Evolutionary conservation across 768 basidiomycete genomes (phyloP), one percentile per base, ranked within the genome.

Genomic region (Termitomyces sp.): DNA sequence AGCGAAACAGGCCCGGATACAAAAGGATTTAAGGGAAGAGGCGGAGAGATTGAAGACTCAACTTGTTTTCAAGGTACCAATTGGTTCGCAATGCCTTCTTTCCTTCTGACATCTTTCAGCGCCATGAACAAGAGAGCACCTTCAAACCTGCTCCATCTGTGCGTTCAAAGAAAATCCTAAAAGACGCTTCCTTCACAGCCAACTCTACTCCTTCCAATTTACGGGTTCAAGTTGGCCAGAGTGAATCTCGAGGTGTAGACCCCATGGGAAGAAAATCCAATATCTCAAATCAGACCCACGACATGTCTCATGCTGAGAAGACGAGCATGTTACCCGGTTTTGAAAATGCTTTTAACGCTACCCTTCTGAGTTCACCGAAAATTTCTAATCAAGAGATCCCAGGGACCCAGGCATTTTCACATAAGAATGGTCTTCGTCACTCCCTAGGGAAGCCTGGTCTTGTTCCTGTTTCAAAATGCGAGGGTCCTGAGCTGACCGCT

Each of bases 21-120:
- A 86, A 58, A 85, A 82, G 64, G 79, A 85, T 46, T 74, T 84
- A 71, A 83, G 83, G 62, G 82, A 79, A 56, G 87, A 90, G 63
- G 76, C 85, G 60, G 89, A 90, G 67, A 80, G 85, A 12, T 64
- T 89, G 55, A 85, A 80, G 64, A 88, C 88, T 1, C 82, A 88
- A 57, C 80, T 82, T 44, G 74, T 78, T 24, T 90, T 92, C 75
- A 87, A 82, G 71, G 89, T 87, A 71, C n/a, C 53, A 37, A 62
- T 20, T 24, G 54, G 52, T 46, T 41, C 14, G 13, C 13, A 53
- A 43, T 47, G 2, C 4, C 18, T 41, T 42, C 9, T 42, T 12
- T 12, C 18, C 6, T 54, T 31, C 53, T 54, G 32, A 54, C 31
- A 16, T 44, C 24, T 39, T 61, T 37, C 61, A 89, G 88, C 85